Base-by-base conservation (phyloP, 192 early-diverging fungal species). In the Backusella macrospora region DNA sequence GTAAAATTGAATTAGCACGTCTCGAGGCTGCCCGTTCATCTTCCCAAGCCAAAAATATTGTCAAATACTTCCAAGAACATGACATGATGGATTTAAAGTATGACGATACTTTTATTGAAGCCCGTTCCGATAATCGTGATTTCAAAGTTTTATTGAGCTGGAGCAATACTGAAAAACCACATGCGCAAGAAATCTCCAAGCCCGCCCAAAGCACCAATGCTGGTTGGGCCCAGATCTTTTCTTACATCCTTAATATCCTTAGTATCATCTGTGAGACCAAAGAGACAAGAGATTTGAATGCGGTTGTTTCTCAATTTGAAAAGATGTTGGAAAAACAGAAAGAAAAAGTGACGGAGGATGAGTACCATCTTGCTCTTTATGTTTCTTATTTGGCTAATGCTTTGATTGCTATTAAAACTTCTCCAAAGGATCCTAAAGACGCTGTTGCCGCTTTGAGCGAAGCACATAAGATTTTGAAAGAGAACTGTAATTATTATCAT, bases 61-160 rank as follows among this genome's bases (percentile, higher is more conserved):
- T 89, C 7, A 78, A 82, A 3, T 88, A 81, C 74, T 84, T 92
- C 64, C 71, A 87, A 13, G 85, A 88, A 6, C 77, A 89, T 0
- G 86, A 92, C 62, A 75, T 86, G 6, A 64, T 62, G 12, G 84
- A 88, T 6, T 78, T 93, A 62, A 80, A 80, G 16, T 86, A 83
- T 59, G 87, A 92, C 40, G 87, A 85, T 34, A 65, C 70, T 5
- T 84, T 79, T 73, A 74, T 82, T 65, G 64, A 76, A 45, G 43
- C 79, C 5, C 80, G 80, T 26, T 81, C 86, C 38, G 94, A 95
- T 44, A 94, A 95, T 70, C 87, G 94, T 21, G 94, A 95, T 72
- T 81, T 87, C 9, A 81, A 70, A 8, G 89, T 92, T 15, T 85
- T 95, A 84, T 75, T 81, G 44, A 86, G 87, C 72, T 90, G 78